Evolutionary conservation across 805 yeast species (phyloP), one percentile per base, ranked within the genome.

Genomic region (Monosporozyma servazzii): DNA sequence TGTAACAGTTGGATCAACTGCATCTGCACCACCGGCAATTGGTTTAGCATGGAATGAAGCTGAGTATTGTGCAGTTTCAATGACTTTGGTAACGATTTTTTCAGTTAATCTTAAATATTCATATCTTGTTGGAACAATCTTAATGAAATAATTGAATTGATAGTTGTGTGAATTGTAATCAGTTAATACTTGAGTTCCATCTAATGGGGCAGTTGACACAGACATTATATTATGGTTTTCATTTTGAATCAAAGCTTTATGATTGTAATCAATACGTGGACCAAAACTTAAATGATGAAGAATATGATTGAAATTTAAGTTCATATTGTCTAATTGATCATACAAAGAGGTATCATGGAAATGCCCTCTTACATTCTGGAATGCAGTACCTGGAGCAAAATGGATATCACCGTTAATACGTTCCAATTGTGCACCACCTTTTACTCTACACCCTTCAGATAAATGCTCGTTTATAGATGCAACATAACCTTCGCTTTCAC

Each of bases 331-430:
- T 21, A 41, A 41, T 57, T 79, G 74, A 37, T 73, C 72, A 70
- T 78, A 93, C 48, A 87, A 73, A 4, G 95, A 84, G 52, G 86
- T 69, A 64, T 93, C 99, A 71, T 93, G 99, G 54, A 80, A 75
- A 67, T 93, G 99, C 49, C 77, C 77, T n/a, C 47, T 44, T 13
- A 15, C 10, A 53, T 71, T 67, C 43, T 82, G 79, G 62, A 75
- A 75, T 2, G 95, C 81, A 5, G 84, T 79, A 39, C 99, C 99
- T 3, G 99, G 98, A 0, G 97, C 96, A 75, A 93, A 89, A 71
- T 93, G 98, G 56, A 93, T 71, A 62, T 88, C 86, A 49, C 99
- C 99, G 18, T 86, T 82, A 44, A 93, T 85, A 69, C 95, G 80
- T 68, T 87, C 87, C 62, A 93, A 80, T 58, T 80, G 73, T 5